Base-by-base conservation (phyloP, 1,284 basidiomycete species). In the Apiotrichum veenhuisii region DNA sequence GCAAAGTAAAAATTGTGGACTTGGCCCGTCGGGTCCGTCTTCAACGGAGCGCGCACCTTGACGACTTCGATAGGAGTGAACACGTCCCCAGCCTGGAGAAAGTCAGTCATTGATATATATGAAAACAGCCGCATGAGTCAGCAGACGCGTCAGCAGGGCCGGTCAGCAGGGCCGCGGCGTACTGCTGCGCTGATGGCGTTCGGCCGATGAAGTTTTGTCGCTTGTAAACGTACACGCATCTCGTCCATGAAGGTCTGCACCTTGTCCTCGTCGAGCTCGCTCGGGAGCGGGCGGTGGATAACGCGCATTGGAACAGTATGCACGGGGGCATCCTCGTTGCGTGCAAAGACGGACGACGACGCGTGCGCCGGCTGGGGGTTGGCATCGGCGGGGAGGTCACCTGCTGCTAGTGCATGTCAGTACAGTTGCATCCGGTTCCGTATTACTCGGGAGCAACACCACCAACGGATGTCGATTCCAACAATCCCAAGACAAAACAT, bases 11-110 rank as follows among this genome's bases (percentile, higher is more conserved):
- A 78, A 20, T 60, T 65, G 36, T 75, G 66, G 3, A 55, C 18
- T 0, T 62, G 62, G 4, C 69, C 64, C 0, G 64, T 58, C 12
- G 70, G 65, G 26, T 71, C 66, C 15, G 50, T 56, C 44, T 70
- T 70, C 51, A 74, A 66, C 22, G 64, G 68, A 2, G 68, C 67
- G 46, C 63, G 65, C 9, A 76, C 75, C 59, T 76, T 70, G 49
- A 76, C 63, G 2, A 79, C 66, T 43, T 79, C 78, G 40, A 79
- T 76, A 3, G 78, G 77, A 2, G 77, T 78, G 50, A 79, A 77
- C 11, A 65, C 55, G 60, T 77, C 77, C 3, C 77, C 77, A 8
- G 57, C 59, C 75, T 78, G 27, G 22, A n/a, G 47, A 5, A 30
- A 7, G 30, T n/a, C 17, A 10, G 15, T 33, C 33, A 14, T 26